These are phyloP conservation scores for Entamoeba invadens DNA, from an alignment of 208 protist genomes.

Conservation along the genomic window DNA sequence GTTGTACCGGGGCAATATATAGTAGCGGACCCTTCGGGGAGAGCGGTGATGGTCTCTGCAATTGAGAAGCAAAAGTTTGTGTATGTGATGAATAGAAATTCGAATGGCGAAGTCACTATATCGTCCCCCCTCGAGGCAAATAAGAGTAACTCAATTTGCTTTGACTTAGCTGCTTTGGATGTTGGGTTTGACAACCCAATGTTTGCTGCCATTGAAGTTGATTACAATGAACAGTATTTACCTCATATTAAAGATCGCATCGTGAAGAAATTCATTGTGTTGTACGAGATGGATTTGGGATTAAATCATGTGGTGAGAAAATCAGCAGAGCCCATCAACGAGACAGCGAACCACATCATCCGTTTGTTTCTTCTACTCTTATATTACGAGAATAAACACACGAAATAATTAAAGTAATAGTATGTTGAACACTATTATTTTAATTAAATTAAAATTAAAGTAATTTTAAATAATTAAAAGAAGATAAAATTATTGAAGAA, in stretches of 20 bases:
- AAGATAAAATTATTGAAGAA: too few species aligned
- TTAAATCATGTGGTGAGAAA: neutral
- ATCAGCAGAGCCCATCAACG: neutral
- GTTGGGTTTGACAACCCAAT: neutral
- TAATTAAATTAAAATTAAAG: too few species aligned
- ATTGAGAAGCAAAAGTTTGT: neutral
- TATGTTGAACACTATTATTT: too few species aligned
- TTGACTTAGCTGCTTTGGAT: neutral
- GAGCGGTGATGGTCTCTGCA: neutral
- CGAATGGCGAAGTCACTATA: neutral
- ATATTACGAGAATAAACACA: too few species aligned
- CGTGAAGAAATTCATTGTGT: neutral
- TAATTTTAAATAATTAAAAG: too few species aligned
- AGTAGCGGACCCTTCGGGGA: neutral
- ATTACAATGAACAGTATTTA: neutral
- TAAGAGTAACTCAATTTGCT: neutral
- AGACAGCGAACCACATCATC: neutral
- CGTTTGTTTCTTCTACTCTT: too few species aligned
- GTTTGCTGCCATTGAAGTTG: neutral
- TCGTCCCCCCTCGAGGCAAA: neutral
- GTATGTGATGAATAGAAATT: neutral
- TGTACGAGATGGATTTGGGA: neutral
- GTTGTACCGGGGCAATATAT: neutral
- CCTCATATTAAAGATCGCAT: neutral
- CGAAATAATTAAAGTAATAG: too few species aligned